Percentiles rank a stretch among this genome's conserved stretches.
Evolutionary conservation across 176 grass and related monocot genomes (phyloP).

Genomic region (Tillandsia leiboldiana): DNA sequence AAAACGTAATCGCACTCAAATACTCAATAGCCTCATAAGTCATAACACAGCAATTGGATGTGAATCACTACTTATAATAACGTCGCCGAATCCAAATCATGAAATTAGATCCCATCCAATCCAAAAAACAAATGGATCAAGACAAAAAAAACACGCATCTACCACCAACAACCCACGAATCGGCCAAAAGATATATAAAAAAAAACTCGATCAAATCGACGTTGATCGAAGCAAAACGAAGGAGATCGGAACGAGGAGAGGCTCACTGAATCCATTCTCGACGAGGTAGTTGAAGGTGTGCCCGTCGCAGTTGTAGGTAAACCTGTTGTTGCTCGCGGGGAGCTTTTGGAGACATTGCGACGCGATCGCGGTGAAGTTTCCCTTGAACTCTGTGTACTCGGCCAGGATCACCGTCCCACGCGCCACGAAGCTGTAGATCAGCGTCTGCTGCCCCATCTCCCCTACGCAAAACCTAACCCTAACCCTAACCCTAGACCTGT

Average conservation of each 20-base stretch:
- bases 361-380: slow-evolving; percentile 60
- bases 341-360: slow-evolving; percentile 63
- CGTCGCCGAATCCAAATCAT: neutral
- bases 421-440: slow-evolving; percentile 67
- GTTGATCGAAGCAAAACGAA: neutral
- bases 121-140: neutral
- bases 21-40: neutral
- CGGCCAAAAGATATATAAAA: neutral
- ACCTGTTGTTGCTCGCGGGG: slow-evolving; percentile 46
- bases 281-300: slow-evolving; percentile 86
- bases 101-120: neutral
- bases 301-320: slow-evolving; percentile 59
- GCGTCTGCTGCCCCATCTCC: slow-evolving; percentile 41
- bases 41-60: neutral
- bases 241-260: neutral
- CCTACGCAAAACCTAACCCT: neutral
- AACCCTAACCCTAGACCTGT: slow-evolving; percentile 1
- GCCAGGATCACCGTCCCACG: slow-evolving; percentile 45
- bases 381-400: slow-evolving; percentile 54
- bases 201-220: neutral
- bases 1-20: neutral
- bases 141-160: neutral
- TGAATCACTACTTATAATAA: neutral
- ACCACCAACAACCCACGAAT: neutral
- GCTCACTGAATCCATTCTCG: slow-evolving; percentile 67